Evolutionary conservation across 2,329 filamentous ascomycete genomes (phyloP), one percentile per base, ranked within the genome.

Genomic region (Alternaria consortialis): DNA sequence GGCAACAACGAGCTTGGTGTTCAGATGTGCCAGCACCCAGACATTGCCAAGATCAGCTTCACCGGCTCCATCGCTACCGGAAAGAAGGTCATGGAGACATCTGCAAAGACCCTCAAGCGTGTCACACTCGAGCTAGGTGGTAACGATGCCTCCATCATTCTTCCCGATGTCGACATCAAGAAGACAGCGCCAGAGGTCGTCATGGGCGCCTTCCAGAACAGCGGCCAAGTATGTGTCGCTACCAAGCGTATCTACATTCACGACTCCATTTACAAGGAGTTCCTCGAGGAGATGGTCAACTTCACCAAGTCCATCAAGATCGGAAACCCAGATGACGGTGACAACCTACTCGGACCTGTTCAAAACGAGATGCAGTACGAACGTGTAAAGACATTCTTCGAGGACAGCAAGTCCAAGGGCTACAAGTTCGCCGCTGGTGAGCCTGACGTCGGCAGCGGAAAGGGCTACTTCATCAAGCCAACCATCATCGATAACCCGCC

Each of bases 321-420:
- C 43, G 83, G 68, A 58, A 75, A 40, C 73, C 59, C 77, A 69
- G 64, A 76, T 29, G 74, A 84, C 56, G 81, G 77, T 51, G 79
- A 79, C 42, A 80, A 83, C 43, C 73, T 86, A 39, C 83, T 87
- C 57, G 85, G 87, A 0, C 89, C 89, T 0, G 77, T 91, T 2
- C 87, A 88, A 62, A 91, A 91, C 76, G 77, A 82, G 65, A 85
- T 87, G 83, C 89, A 91, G 74, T 91, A 84, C 70, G 85, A 89
- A 47, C 84, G 84, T 25, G 86, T 88, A 27, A 85, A 84, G 68
- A 74, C 80, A 12, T 84, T 88, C 62, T 82, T 90, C 53, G 80
- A 81, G 9, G 85, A 88, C 51, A 86, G 84, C 60, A 82, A 84
- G 68, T 80, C 81, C 63, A 83, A 85, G 37, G 84, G 85, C 48